Base-by-base conservation (phyloP, 2,329 filamentous ascomycete genomes). In the Colletotrichum falcatum region DNA sequence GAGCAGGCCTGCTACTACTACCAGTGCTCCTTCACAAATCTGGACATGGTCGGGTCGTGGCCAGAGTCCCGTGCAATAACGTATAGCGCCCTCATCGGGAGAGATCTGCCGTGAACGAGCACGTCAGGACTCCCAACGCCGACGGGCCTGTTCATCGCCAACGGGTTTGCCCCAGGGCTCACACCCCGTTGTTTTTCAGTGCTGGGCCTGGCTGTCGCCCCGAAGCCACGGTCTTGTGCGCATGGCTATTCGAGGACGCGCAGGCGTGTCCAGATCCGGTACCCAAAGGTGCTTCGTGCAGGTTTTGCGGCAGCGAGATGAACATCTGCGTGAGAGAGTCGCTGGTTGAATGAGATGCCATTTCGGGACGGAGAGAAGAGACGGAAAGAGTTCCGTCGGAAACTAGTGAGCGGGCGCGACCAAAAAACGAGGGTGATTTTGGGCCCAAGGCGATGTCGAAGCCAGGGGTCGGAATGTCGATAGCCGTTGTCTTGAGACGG, bases 1-100 rank as follows among this genome's bases (percentile, higher is more conserved):
- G 75, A 77, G 23, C 70, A 67, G 35, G 75, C 76, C 8, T 76
- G 77, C 59, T 80, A 78, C 79, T 75, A 77, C 0, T 80, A 78
- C 79, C 75, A 77, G 0, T 80, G 79, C 58, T 79, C 76, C 65
- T 79, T 80, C 69, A 75, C 75, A 0, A 78, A 79, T 59, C 69
- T 79, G 6, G 63, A 65, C 8, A 76, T 79, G 74, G 71, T 77
- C 8, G 70, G 70, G 18, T 70, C 61, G 1, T 80, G 78, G 78
- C 73, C 74, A 1, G 42, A 26, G 33, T 79, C 76, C n/a, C n/a
- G n/a, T n/a, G n/a, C n/a, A n/a, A 23, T 30, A 2, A 53, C 75
- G 23, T 80, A 77, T 39, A 42, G 53, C 11, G 61, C 18, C 14
- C 16, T 58, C 61, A 2, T 74, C 72, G 73, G 33, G 53, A 37